These are phyloP conservation scores for Nephromyces sp. DNA, from an alignment of 169 alveolate species.

Conservation along the genomic window DNA sequence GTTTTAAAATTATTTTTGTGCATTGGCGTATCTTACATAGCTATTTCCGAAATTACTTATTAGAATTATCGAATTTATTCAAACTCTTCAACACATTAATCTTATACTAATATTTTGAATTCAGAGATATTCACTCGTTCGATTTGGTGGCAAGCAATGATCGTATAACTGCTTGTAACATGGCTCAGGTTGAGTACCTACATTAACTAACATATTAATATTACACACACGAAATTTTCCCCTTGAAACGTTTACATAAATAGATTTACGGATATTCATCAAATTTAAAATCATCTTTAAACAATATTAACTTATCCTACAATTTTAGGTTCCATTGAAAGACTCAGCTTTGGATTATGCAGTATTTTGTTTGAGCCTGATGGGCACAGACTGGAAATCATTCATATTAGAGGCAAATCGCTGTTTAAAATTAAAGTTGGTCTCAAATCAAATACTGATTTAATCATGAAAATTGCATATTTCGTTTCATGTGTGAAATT, in stretches of 20 bases:
- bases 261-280: neutral
- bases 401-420: slow-evolving; percentile 63
- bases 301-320: neutral
- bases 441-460: too few species aligned
- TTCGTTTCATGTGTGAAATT: neutral
- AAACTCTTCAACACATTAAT: neutral
- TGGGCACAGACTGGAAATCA: slow-evolving; percentile 74
- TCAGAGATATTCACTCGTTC: slow-evolving; percentile 48
- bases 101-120: neutral
- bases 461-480: too few species aligned
- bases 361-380: slow-evolving; percentile 61
- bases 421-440: slow-evolving; percentile 34
- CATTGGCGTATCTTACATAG: neutral
- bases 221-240: neutral
- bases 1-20: neutral
- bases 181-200: slow-evolving; percentile 29
- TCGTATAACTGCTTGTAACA: slow-evolving; percentile 57
- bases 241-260: neutral
- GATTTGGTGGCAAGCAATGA: slow-evolving; percentile 51
- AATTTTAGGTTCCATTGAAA: slow-evolving; percentile 49
- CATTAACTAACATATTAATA: neutral
- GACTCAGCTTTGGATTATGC: slow-evolving; percentile 44
- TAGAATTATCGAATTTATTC: neutral
- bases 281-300: neutral
- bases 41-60: neutral